Evolutionary conservation across 768 basidiomycete genomes (phyloP), one percentile per base, ranked within the genome.

Genomic region (Boletus sp.): DNA sequence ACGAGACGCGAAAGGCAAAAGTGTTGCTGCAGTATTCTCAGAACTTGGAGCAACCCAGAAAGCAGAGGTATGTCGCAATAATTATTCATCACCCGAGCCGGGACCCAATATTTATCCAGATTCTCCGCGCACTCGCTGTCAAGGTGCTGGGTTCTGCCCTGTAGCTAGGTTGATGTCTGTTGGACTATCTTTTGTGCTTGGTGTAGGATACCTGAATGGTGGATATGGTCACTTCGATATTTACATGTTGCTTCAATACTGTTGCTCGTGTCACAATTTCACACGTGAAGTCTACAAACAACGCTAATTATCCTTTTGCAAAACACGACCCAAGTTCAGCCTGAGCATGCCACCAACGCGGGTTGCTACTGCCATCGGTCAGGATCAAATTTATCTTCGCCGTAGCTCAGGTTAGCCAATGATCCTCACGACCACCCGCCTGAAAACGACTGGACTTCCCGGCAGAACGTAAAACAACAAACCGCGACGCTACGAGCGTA

Each of bases 1-100:
- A 47, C 79, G 94, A 55, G 94, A 98, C 67, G 94, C 94, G 4
- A 98, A 98, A 76, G 90, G 94, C 10, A 93, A 92, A 80, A 89
- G 89, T 59, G 94, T 98, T 24, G 93, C 90, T 3, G 81, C 88
- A 9, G 94, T 97, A 17, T 98, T 98, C 70, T 74, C 78, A 46
- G 82, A 89, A 20, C 78, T 97, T 28, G 87, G 84, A 17, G 82
- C 84, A 3, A 76, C 76, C 50, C 89, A 94, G 78, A 95, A 92
- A 71, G 92, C 94, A 47, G 90, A 96, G 84, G 94, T 92, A 65
- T 61, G 77, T 67, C 41, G 40, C 35, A 24, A 59, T 47, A 33
- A 53, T 37, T n/a, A 11, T 47, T 17, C 15, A 18, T n/a, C n/a
- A 14, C 32, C 47, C 12, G 32, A 51, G 18, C 48, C 10, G 45